Conservation (phyloP, 768 basidiomycete genomes). For the Exidia glandulosa region DNA sequence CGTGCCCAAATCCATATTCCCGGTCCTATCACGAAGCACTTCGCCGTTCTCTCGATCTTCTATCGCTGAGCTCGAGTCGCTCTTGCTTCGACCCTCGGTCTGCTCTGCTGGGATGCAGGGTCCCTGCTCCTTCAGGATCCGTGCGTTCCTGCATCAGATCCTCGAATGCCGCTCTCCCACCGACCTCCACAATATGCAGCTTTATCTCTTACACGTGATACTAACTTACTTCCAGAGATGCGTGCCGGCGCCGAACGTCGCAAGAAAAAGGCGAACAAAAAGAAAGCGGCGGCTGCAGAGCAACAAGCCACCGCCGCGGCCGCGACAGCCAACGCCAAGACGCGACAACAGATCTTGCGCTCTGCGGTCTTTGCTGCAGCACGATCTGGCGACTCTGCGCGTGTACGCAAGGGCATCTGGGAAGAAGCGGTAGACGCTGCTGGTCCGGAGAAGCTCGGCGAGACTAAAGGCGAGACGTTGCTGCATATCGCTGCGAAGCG, state of each 20-base stretch:
- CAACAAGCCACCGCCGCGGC: slow-evolving; percentile 40
- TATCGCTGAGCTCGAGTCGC: no score
- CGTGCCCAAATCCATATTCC: no score
- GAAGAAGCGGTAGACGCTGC: slow-evolving; percentile 60
- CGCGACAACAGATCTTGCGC: slow-evolving; percentile 43
- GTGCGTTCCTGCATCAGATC: no score
- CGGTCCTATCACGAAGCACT: no score
- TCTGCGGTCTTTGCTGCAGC: slow-evolving; percentile 58
- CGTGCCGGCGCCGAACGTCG: slow-evolving; percentile 46
- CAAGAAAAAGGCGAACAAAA: slow-evolving; percentile 40
- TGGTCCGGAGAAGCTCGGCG: slow-evolving; percentile 46
- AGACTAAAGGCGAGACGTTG: slow-evolving; percentile 37
- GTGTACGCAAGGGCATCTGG: slow-evolving; percentile 56
- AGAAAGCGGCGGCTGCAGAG: slow-evolving; percentile 39
- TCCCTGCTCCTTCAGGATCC: no score
- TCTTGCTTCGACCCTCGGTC: no score
- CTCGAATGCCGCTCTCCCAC: no score
- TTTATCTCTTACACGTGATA: slow-evolving; percentile 2
- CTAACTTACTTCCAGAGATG: slow-evolving; percentile 37
- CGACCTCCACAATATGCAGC: no score
- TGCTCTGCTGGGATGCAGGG: no score
- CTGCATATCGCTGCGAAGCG: slow-evolving; percentile 52
- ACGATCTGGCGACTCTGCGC: slow-evolving; percentile 36
- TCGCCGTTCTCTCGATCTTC: no score
- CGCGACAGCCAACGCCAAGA: slow-evolving; percentile 25